Conservation (phyloP, 2,329 filamentous ascomycete species). For the Thelonectria rubi region DNA sequence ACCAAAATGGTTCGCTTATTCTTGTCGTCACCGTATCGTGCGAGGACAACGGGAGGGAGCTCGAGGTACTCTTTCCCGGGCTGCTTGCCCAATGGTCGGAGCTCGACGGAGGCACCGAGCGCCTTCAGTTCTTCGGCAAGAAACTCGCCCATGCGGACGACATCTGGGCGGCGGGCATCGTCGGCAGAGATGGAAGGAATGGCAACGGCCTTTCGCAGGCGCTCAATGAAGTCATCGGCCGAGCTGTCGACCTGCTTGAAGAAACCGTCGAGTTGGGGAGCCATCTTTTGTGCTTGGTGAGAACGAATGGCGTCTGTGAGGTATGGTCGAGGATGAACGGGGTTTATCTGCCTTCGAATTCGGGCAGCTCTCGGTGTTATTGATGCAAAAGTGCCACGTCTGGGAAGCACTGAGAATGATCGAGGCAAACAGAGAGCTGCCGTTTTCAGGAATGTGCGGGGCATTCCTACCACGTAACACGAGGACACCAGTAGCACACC, state of each 20-base stretch:
- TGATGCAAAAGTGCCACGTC: slow-evolving; percentile 33
- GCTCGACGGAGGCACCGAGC: slow-evolving; percentile 87
- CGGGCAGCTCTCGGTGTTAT: slow-evolving; percentile 35
- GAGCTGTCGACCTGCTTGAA: slow-evolving; percentile 91
- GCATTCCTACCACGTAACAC: slow-evolving; percentile 48
- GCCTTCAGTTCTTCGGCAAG: slow-evolving; percentile 83
- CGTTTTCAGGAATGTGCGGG: slow-evolving; percentile 54
- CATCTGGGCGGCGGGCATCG: slow-evolving; percentile 86
- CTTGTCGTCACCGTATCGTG: slow-evolving; percentile 89
- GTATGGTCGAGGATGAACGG: slow-evolving; percentile 52
- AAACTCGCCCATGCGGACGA: slow-evolving; percentile 95
- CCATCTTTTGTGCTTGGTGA: slow-evolving; percentile 80
- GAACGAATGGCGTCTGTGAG: slow-evolving; percentile 62
- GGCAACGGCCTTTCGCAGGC: slow-evolving; percentile 89
- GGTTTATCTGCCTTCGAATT: slow-evolving; percentile 27
- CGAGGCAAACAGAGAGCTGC: slow-evolving; percentile 41
- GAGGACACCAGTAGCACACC: slow-evolving; percentile 36
- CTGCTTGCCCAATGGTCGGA: slow-evolving; percentile 89
- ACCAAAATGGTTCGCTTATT: slow-evolving; percentile 95
- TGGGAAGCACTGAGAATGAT: slow-evolving; percentile 34
- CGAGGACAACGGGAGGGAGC: slow-evolving; percentile 91
- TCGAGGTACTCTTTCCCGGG: slow-evolving; percentile 89
- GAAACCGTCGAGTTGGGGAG: slow-evolving; percentile 87
- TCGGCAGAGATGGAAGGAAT: slow-evolving; percentile 97
- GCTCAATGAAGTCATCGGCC: slow-evolving; percentile 84